These are phyloP conservation scores for Claviceps sp. DNA, from an alignment of 2,329 filamentous ascomycete genomes.

Conservation along the genomic window DNA sequence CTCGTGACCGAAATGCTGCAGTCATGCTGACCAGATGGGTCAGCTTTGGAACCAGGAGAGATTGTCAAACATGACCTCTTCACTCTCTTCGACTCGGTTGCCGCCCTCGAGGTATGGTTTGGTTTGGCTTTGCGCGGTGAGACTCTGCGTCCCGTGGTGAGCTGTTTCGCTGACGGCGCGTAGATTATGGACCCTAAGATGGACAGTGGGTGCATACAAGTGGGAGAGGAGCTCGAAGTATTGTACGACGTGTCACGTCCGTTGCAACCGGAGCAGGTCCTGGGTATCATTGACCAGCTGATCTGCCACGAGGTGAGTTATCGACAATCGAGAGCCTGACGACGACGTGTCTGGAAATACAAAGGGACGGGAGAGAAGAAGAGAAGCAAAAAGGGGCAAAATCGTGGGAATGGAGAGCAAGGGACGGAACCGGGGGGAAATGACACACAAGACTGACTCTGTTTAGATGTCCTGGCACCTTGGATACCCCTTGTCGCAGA, in stretches of 20 bases:
- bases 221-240: constrained; percentile 71
- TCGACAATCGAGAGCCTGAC: background rate
- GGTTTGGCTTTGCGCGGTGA: constrained; percentile 6
- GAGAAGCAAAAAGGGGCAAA: background rate
- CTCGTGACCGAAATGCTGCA: background rate
- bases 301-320: constrained; percentile 65
- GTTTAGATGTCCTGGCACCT: constrained; percentile 85
- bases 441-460: background rate
- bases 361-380: background rate
- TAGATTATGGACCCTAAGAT: constrained; percentile 99
- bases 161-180: background rate
- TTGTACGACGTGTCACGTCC: constrained; percentile 60
- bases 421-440: too few species aligned
- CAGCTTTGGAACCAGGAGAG: constrained; percentile 66
- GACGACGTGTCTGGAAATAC: background rate
- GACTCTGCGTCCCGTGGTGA: background rate
- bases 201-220: constrained; percentile 78
- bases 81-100: constrained; percentile 87
- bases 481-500: constrained; percentile 91
- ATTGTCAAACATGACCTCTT: constrained; percentile 91
- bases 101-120: constrained; percentile 55
- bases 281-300: constrained; percentile 90
- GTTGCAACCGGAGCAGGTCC: constrained; percentile 62
- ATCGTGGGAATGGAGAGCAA: too few species aligned
- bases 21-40: constrained; percentile 13